Evolutionary conservation across 768 basidiomycete genomes (phyloP), one percentile per base, ranked within the genome.

Genomic region (Tulasnella sp.): DNA sequence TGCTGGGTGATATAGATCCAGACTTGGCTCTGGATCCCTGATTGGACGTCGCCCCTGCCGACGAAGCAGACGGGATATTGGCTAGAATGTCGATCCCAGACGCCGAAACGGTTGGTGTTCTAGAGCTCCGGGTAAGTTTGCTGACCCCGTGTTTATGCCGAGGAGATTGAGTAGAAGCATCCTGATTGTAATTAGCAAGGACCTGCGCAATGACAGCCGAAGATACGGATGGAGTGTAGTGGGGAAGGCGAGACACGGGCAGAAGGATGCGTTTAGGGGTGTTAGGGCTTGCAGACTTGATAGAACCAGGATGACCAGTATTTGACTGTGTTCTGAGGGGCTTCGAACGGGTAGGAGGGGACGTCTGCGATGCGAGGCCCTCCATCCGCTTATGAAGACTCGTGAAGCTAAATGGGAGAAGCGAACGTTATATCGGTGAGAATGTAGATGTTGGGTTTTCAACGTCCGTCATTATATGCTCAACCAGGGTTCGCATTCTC

Each of bases 241-340:
- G 23, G 4, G 55, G 42, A 21, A 46, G 42, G 1, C 55, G 55
- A 6, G 55, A 57, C 8, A 39, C 46, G n/a, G 60, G 60, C 14
- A 61, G 27, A 29, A 61, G 58, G 32, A 61, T n/a, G 19, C 59
- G 35, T 12, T 59, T n/a, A 9, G 60, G 60, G 46, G 60, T 61
- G 25, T 23, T 34, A 23, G 45, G 60, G 45, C 42, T 40, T 17
- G 52, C 14, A 14, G 42, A 29, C 25, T 40, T 54, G 52, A 54
- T n/a, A n/a, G n/a, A n/a, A n/a, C n/a, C n/a, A n/a, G n/a, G n/a
- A n/a, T n/a, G n/a, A n/a, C n/a, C n/a, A n/a, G n/a, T n/a, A n/a
- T n/a, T n/a, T n/a, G n/a, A n/a, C n/a, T n/a, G n/a, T n/a, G n/a
- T n/a, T n/a, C n/a, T n/a, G n/a, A n/a, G n/a, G n/a, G n/a, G n/a